Conservation (phyloP, 148 eudicot genomes). For the Persicaria maculosa region DNA sequence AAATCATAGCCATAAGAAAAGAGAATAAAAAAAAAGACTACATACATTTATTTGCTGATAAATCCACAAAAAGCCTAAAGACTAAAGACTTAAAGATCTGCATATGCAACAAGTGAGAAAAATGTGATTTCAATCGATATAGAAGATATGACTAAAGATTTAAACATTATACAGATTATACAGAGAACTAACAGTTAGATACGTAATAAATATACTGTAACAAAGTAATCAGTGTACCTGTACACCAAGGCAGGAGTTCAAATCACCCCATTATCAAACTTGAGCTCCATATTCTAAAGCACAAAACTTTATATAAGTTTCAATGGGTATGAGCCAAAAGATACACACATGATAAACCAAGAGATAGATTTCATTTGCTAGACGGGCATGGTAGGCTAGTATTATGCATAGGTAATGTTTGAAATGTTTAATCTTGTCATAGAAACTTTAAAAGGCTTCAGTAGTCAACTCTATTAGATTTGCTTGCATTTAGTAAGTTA, state of each 20-base stretch:
- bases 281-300: neutral
- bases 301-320: neutral
- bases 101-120: constrained; percentile 2
- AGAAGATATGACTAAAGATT: neutral
- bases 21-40: neutral
- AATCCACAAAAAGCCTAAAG: neutral
- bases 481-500: neutral
- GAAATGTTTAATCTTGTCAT: neutral
- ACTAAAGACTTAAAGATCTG: constrained; percentile 52
- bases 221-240: constrained; percentile 43
- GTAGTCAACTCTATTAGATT: neutral
- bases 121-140: neutral
- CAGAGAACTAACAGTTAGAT: neutral
- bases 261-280: neutral
- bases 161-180: neutral
- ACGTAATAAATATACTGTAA: neutral
- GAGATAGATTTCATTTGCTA: neutral
- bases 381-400: neutral
- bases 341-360: neutral
- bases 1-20: neutral
- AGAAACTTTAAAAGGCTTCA: neutral
- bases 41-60: neutral
- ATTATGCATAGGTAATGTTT: neutral
- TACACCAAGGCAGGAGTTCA: constrained; percentile 36
- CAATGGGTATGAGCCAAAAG: neutral